Percentiles rank a stretch among this genome's conserved stretches.
Evolutionary conservation across 805 yeast genomes (phyloP).

Genomic region (Myxozyma sirexii): DNA sequence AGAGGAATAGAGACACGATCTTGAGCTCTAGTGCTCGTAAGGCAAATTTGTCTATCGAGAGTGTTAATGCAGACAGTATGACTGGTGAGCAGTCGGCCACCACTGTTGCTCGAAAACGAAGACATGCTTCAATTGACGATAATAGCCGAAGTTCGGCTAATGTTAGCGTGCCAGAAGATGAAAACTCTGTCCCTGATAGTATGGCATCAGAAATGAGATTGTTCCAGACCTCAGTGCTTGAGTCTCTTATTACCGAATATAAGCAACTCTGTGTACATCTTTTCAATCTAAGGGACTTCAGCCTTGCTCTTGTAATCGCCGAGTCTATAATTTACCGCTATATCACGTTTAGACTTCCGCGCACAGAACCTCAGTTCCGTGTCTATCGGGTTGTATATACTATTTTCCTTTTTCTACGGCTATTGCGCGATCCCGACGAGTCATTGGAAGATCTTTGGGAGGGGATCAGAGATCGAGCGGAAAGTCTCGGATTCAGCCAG

Average conservation of each 20-base stretch:
- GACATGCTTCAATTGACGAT: not conserved
- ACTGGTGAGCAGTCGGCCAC: not conserved
- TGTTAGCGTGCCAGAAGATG: not conserved
- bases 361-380: constrained; percentile 1
- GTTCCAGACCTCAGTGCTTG: no score
- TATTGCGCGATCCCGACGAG: no score
- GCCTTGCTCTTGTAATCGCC: not conserved
- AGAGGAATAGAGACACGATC: not conserved
- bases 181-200: no score
- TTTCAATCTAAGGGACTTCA: not conserved
- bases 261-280: not conserved
- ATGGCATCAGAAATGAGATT: no score
- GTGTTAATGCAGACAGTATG: not conserved
- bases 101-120: not conserved
- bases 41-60: not conserved
- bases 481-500: not conserved
- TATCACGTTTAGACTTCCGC: constrained; percentile 5
- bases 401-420: constrained; percentile 5
- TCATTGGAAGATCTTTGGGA: no score
- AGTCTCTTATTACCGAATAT: no score
- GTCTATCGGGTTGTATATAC: constrained; percentile 10
- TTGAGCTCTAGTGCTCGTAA: not conserved
- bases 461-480: no score
- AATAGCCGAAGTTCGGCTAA: not conserved
- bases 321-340: not conserved